Evolutionary conservation across 2,329 filamentous ascomycete species (phyloP), one percentile per base, ranked within the genome.

Genomic region (Blumeria hordei): DNA sequence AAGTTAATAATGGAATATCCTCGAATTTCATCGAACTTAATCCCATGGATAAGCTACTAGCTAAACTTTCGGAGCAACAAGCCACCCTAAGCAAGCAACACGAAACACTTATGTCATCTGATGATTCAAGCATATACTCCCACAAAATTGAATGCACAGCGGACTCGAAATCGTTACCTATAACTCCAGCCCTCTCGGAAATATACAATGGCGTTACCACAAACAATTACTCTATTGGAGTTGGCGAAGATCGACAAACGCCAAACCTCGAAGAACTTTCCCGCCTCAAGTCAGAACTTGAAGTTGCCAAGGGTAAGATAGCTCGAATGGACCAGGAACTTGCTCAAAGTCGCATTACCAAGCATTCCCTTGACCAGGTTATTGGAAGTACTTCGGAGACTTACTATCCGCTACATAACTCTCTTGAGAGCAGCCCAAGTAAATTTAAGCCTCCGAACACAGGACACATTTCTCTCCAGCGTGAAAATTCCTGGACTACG

Each of bases 21-120:
- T 63, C 62, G 6, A 35, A 33, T 6, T 58, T 65, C 10, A 58
- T 63, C 50, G 72, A 74, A 43, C 59, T 67, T 34, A 74, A 72
- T 55, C 72, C 74, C 8, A 78, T 88, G 72, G 85, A 92, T 62
- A 80, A 80, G 57, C 76, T 88, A 54, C 70, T 88, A 59, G 77
- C 81, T 55, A 83, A 81, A 64, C 73, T 90, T 51, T 77, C 78
- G n/a, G 80, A 88, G 65, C 82, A 87, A 62, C 77, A 82, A 62
- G 70, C 70, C 45, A 65, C 72, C n/a, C 67, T 81, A 53, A 71
- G 71, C 53, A 74, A 77, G 65, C 78, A 83, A 63, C 75, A 74
- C 58, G 71, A 76, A 56, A 71, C 71, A 54, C 64, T 77, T 45
- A 74, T 73, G 54, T 54, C 43, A 39, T 59, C 60, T 28, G 59